Evolutionary conservation across 2,329 filamentous ascomycete species (phyloP), one percentile per base, ranked within the genome.

Genomic region (Paecilomyces formosus): DNA sequence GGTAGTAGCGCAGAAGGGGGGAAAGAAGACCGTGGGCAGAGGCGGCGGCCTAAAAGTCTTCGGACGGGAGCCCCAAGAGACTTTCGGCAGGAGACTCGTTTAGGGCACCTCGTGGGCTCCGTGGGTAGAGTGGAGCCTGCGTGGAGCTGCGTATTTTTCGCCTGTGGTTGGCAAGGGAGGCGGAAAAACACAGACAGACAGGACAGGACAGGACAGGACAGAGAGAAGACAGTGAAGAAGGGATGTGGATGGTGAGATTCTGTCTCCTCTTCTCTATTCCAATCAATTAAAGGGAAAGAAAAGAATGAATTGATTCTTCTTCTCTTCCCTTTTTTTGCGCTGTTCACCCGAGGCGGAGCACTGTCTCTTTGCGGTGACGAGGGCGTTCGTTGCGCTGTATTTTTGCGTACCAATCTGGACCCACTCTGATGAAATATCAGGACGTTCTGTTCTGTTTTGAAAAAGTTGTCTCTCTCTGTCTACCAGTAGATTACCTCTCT

Each of bases 91-190:
- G 60, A 64, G 61, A 61, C 62, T 65, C 63, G 61, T 60, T 56
- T 61, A 67, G 60, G 58, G 63, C 62, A 63, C 68, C 70, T 73
- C 71, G 71, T 74, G 72, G 70, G 69, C 71, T 73, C 70, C 71
- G 72, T 72, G 69, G 66, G 66, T 68, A 61, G 58, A 62, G 68
- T 72, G 70, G 70, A 70, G 62, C 65, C 63, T 3, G 39, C 61
- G 67, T 68, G 66, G 68, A 65, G 62, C 61, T 63, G 57, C n/a
- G 39, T 45, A 63, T 67, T 66, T 65, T 67, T 63, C 31, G 58
- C 33, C 49, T 53, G 45, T 60, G 57, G 59, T 58, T 60, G 53
- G 49, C 26, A 57, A 26, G 7, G 33, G 45, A 54, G 56, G 52
- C 53, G 26, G n/a, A n/a, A n/a, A n/a, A n/a, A n/a, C n/a, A n/a